A percentile compares a stretch with the other conserved stretches of the same genome.
phyloP scores from a whole-genome alignment of 2,329 filamentous ascomycete genomes.

The Talaromyces funiculosus region DNA sequence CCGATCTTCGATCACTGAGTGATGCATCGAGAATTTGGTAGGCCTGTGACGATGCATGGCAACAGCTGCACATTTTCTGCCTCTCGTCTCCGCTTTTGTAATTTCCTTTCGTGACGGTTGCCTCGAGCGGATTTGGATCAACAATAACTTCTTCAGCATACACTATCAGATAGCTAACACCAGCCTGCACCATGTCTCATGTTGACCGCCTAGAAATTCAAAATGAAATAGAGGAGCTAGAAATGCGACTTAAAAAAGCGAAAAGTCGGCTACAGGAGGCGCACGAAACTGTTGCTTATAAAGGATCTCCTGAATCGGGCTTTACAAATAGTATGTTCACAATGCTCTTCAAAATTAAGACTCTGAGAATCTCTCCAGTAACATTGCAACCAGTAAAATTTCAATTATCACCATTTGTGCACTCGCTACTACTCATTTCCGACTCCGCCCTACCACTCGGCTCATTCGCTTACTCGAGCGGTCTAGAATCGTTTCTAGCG shows the following conservation, averaged over 20 bases:
- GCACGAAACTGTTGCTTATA: constrained; percentile 10
- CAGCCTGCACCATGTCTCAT: neutral
- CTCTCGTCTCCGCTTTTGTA: constrained; percentile 1
- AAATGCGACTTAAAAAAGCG: constrained; percentile 43
- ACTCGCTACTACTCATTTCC: constrained; percentile 56
- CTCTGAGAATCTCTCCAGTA: neutral
- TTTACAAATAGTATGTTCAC: constrained; percentile 12
- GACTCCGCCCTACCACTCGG: constrained; percentile 60
- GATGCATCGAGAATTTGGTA: neutral
- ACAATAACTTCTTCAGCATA: neutral
- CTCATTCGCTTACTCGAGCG: constrained; percentile 61
- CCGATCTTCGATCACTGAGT: neutral
- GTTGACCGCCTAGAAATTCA: constrained; percentile 21
- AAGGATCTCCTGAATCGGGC: constrained; percentile 4
- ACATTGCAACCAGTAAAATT: neutral
- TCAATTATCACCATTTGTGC: constrained; percentile 28
- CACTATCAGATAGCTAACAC: neutral
- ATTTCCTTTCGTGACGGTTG: neutral
- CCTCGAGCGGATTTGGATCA: neutral
- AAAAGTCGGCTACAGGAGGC: constrained; percentile 35
- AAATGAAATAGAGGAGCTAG: constrained; percentile 43
- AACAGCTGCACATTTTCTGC: constrained; percentile 13
- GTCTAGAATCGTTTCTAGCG: constrained; percentile 59
- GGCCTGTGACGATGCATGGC: neutral
- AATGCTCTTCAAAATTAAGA: neutral